Evolutionary conservation across 306 rosid genomes (phyloP).

Genomic region (Sechiopsis laciniata): DNA sequence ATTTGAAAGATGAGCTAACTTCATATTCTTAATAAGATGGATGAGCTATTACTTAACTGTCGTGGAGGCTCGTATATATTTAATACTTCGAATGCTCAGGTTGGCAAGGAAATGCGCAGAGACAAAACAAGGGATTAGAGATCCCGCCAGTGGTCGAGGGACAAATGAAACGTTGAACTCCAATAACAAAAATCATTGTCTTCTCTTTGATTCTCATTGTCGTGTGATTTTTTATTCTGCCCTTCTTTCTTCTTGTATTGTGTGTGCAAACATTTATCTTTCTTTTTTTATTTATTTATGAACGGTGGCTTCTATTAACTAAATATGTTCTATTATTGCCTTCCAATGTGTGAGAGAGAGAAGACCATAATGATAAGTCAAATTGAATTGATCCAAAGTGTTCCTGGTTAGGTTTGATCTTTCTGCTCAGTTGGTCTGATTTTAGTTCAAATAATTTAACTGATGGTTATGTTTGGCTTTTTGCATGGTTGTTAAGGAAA

Average conservation of each 20-base stretch:
- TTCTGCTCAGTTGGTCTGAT: no score
- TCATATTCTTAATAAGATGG: no score
- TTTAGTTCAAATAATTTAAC: neutral
- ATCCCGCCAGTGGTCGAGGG: neutral
- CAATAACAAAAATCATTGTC: neutral
- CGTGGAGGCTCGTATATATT: no score
- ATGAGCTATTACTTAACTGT: no score
- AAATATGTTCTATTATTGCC: neutral
- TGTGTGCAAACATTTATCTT: neutral
- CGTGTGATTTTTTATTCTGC: neutral
- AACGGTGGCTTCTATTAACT: neutral
- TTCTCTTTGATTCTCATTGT: neutral
- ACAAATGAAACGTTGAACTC: slow-evolving; percentile 12
- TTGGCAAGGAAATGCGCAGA: neutral
- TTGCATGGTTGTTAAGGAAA: neutral
- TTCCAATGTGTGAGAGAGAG: no score
- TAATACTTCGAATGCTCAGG: neutral
- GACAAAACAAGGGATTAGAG: neutral
- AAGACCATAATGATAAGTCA: no score
- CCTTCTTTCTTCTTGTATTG: neutral
- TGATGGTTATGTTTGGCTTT: neutral
- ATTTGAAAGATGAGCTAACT: no score
- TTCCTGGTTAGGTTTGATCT: no score
- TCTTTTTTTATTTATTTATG: neutral
- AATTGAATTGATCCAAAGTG: no score